Conservation (phyloP, 192 early-diverging fungal genomes). For the Coemansia sp. region DNA sequence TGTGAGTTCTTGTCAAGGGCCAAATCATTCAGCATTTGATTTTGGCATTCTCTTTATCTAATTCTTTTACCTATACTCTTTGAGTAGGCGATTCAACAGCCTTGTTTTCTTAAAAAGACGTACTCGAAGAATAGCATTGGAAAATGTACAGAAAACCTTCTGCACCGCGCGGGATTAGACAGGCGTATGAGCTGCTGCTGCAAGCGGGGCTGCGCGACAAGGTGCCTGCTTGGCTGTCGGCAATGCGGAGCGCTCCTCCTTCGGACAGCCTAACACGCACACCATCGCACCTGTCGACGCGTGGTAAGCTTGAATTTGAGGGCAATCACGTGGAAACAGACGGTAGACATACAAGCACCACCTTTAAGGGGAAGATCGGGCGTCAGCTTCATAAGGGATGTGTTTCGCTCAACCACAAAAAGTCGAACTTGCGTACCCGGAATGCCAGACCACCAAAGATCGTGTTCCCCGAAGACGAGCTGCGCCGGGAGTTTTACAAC, state of each 20-base stretch:
- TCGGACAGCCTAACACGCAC: conserved; percentile 51
- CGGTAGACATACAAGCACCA: background rate
- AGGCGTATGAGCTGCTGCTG: conserved; percentile 45
- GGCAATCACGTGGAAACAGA: background rate
- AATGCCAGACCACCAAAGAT: conserved; percentile 69
- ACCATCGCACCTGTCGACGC: conserved; percentile 46
- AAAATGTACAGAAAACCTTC: conserved; percentile 48
- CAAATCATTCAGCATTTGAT: no score
- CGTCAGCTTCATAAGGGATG: conserved; percentile 39
- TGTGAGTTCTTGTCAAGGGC: no score
- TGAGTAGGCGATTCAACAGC: background rate
- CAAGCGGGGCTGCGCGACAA: conserved; percentile 32
- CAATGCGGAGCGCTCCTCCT: conserved; percentile 44
- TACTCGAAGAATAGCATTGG: background rate
- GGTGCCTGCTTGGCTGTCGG: conserved; percentile 53
- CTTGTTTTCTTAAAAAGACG: background rate
- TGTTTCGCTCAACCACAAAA: conserved; percentile 46
- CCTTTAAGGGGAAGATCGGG: conserved; percentile 7
- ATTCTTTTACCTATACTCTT: background rate
- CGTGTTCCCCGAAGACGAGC: conserved; percentile 84
- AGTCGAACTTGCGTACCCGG: conserved; percentile 61
- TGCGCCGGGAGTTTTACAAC: conserved; percentile 83
- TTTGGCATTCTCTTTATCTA: background rate
- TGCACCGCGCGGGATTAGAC: conserved; percentile 28
- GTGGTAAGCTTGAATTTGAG: conserved; percentile 42